Evolutionary conservation across 1,139 yeast genomes (phyloP), one percentile per base, ranked within the genome.

Genomic region (Ogataea hybrid): DNA sequence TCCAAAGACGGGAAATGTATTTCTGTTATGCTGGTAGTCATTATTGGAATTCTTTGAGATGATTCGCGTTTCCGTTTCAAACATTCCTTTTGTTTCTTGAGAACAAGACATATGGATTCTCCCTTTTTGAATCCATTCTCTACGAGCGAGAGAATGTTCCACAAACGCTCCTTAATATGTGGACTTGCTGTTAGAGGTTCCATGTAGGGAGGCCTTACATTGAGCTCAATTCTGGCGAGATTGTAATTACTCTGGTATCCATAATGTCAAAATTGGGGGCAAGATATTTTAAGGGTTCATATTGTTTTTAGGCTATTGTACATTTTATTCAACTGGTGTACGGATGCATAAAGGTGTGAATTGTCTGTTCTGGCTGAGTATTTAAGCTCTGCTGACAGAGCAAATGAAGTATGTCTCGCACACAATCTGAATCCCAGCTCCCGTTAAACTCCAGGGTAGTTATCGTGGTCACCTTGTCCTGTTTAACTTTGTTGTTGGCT

Each of bases 71-170:
- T 41, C 12, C 51, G 28, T 30, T 42, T 44, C n/a, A 36, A 21
- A 18, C 37, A 25, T 11, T 35, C 42, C 20, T 28, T 38, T 11
- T 37, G 44, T 21, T 42, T 41, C 17, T 42, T 43, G 10, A 52
- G 35, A n/a, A 40, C 39, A 10, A 52, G 44, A 12, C 41, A 22
- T 12, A 52, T 39, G 2, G 47, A 28, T 5, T 48, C 51, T 8
- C 56, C 56, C 25, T 52, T 42, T 14, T 39, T 44, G 25, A 52
- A 41, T 3, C 56, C 56, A 38, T 49, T 50, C 35, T 51, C 54
- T 17, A 51, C 41, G 15, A 52, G 28, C 7, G 49, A 43, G 10
- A 49, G 27, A 17, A 47, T 29, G 18, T 35, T 34, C 27, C 35
- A 37, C 1, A 49, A n/a, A 21, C 40, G 45, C 15, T 49, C 50